Evolutionary conservation across 2,329 filamentous ascomycete genomes (phyloP), one percentile per base, ranked within the genome.

Genomic region (Thelonectria rubi): DNA sequence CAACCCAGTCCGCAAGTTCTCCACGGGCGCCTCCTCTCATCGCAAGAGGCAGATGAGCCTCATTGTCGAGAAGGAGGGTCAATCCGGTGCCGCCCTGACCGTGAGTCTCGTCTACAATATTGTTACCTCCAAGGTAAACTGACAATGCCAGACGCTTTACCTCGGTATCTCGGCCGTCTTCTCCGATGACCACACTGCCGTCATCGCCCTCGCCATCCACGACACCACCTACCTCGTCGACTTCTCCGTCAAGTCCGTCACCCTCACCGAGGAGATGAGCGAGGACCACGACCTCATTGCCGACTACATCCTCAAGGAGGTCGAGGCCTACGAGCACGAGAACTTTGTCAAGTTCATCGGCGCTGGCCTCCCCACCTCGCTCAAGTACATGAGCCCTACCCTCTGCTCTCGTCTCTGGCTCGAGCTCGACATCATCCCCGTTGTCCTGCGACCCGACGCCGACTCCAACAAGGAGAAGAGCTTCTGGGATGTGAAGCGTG

Each of bases 261-360:
- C 78, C 18, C 73, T 83, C 11, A 76, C 79, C 9, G 76, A 80
- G 46, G 72, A 76, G 18, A 70, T 78, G 55, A 73, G 74, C 21
- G 72, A 75, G 53, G 74, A 76, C 34, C 73, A 80, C 17, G 81
- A 85, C 57, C 75, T 78, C 55, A 82, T 91, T 34, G 84, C 84
- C 17, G 83, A 90, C 55, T 85, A 86, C 65, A 79, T 93, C 46
- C 77, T 92, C 63, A 65, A 72, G 0, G 80, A 84, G 49, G 77
- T 92, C 30, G 75, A 83, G 34, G 72, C 77, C 20, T 94, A 92
- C 68, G 86, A 88, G 66, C 79, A 85, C 43, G 80, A 85, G 12
- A 89, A 93, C 73, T 79, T 88, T 58, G 86, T 87, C 78, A 95
- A 94, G 75, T 90, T 93, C 67, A 82, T 93, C 18, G 91, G 91